Base-by-base conservation (phyloP, 2,329 filamentous ascomycete genomes). In the Diaporthe capsici region DNA sequence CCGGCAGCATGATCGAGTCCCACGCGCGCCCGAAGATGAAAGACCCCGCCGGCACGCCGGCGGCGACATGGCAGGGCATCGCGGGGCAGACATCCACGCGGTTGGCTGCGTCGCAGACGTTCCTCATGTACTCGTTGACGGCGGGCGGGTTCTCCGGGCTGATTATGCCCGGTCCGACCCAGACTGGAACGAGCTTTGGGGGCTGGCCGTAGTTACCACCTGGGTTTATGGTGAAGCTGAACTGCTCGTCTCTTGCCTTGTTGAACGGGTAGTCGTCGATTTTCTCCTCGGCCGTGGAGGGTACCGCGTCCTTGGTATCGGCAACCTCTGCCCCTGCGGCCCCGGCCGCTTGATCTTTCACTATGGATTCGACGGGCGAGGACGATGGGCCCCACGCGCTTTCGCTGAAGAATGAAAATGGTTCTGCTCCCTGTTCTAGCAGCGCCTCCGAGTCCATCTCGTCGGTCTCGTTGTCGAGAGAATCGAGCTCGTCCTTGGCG, bases 21-120 rank as follows among this genome's bases (percentile, higher is more conserved):
- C 90, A 92, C 0, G 90, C 89, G 1, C 84, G 85, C 39, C 87
- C 83, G 78, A 88, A 91, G 53, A 92, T 80, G 73, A 85, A 86
- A 0, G 84, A 82, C 0, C 84, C 82, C 0, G 80, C 65, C 6
- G 89, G 89, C 6, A 87, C 88, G 1, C 90, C 90, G 0, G 88
- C 88, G 3, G 80, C 81, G 22, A 89, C 82, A 72, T 92, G 90
- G 28, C 83, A 82, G 17, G 89, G 88, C 9, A 86, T 87, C 7
- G 84, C 87, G 5, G 88, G 88, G 1, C 85, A 87, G 22, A 89
- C 79, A 37, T 80, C 78, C 31, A 13, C 77, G n/a, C 82, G 82
- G 17, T 89, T 76, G 4, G 78, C 76, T 0, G 82, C 73, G 25
- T 86, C 79, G 39, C 84, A 76, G 31, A 88, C 82, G 76, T 89